A percentile compares a stretch with the other conserved stretches of the same genome.
Conservation (phyloP, 169 alveolate species). For the Plasmodium fragile region DNA sequence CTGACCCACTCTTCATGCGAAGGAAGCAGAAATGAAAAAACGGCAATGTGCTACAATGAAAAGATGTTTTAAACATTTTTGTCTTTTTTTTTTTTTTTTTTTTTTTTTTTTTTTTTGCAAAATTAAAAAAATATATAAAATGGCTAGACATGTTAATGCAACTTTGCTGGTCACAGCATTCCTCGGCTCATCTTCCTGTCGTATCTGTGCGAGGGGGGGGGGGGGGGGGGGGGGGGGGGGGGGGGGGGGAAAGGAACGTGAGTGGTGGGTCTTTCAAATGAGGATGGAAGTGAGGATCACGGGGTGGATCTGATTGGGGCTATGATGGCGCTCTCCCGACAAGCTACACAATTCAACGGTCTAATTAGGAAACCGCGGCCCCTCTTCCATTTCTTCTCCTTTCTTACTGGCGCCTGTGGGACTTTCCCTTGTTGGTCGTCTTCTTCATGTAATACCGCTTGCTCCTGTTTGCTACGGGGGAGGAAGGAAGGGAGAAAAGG, state of each 20-base stretch:
- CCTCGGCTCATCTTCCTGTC: conserved; percentile 71
- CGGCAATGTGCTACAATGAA: background rate
- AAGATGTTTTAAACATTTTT: conserved; percentile 16
- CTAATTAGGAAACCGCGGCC: background rate
- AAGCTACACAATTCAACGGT: background rate
- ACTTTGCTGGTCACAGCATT: conserved; percentile 9
- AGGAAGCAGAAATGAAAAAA: background rate
- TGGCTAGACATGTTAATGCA: background rate
- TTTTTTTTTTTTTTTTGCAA: background rate
- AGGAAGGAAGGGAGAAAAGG: background rate
- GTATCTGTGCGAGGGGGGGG: conserved; percentile 6
- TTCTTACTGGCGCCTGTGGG: conserved; percentile 39
- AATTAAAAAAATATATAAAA: background rate
- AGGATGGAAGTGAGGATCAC: background rate
- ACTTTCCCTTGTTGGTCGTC: conserved; percentile 41
- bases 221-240: too few relatives aligned
- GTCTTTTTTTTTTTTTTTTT: background rate
- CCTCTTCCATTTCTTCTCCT: background rate
- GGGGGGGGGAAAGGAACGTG: background rate
- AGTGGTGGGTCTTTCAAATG: background rate
- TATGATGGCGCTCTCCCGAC: background rate
- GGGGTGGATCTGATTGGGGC: background rate
- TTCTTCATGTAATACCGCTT: conserved; percentile 42
- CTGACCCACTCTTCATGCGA: background rate
- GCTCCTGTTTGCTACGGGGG: conserved; percentile 7